Conservation (phyloP, 306 rosid genomes). For the Begonia loranthoides region DNA sequence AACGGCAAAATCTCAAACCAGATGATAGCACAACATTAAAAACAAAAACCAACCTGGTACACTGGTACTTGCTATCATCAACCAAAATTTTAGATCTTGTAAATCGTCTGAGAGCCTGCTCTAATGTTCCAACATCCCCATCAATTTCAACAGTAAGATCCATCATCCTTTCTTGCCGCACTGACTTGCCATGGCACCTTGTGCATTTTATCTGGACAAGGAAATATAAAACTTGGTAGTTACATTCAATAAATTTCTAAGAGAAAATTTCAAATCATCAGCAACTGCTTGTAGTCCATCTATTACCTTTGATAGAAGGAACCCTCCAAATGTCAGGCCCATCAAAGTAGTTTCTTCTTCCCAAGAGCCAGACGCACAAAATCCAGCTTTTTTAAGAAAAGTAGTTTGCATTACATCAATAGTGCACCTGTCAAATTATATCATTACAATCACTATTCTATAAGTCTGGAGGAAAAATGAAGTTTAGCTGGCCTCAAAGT, state of each 20-base stretch:
- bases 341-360: constrained; percentile 77
- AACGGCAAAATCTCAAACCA: no score
- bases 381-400: constrained; percentile 62
- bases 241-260: neutral
- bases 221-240: constrained; percentile 9
- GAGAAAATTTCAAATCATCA: neutral
- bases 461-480: neutral
- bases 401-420: constrained; percentile 81
- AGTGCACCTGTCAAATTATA: constrained; percentile 38
- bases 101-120: constrained; percentile 67
- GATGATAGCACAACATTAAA: constrained; percentile 3
- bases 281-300: neutral
- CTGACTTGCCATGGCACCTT: constrained; percentile 85
- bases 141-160: no score
- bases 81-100: constrained; percentile 77
- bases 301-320: constrained; percentile 76
- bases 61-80: constrained; percentile 88
- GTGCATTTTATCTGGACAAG: constrained; percentile 71
- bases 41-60: constrained; percentile 57
- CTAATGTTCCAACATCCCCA: constrained; percentile 58
- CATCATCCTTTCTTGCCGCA: constrained; percentile 89
- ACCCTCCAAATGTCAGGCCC: constrained; percentile 93
- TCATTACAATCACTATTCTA: no score
- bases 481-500: constrained; percentile 1
- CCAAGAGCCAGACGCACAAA: constrained; percentile 25